These are phyloP conservation scores for Pleurotus giganteus DNA, from an alignment of 768 basidiomycete genomes.

Conservation along the genomic window DNA sequence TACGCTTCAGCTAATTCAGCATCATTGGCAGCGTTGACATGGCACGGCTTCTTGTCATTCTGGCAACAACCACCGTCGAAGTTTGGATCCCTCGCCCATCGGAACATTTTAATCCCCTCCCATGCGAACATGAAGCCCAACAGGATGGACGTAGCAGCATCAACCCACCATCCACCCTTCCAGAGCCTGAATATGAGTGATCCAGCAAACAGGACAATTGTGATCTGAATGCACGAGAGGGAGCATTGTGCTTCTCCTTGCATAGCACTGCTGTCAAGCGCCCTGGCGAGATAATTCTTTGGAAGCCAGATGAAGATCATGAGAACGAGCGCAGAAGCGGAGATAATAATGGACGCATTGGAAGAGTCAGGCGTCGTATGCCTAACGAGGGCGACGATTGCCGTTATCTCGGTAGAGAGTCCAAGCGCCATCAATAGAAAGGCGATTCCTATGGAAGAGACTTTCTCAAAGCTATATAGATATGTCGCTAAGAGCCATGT, in stretches of 20 bases:
- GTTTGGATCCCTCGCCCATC: slow-evolving; percentile 31
- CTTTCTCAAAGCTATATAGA: slow-evolving; percentile 33
- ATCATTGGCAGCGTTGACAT: background rate
- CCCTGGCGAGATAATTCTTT: slow-evolving; percentile 42
- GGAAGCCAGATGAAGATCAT: slow-evolving; percentile 41
- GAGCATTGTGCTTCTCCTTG: slow-evolving; percentile 43
- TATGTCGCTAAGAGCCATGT: background rate
- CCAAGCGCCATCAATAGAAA: slow-evolving; percentile 33
- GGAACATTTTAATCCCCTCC: slow-evolving; percentile 42
- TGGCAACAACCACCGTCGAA: slow-evolving; percentile 40
- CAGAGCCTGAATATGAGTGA: slow-evolving; percentile 36
- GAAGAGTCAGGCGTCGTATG: slow-evolving; percentile 36
- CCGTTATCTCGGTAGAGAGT: slow-evolving; percentile 33
- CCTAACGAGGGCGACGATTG: slow-evolving; percentile 30
- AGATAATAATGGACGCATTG: slow-evolving; percentile 40
- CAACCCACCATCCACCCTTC: slow-evolving; percentile 50
- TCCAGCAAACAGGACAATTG: slow-evolving; percentile 39
- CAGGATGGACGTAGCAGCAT: slow-evolving; percentile 37
- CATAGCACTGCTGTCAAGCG: slow-evolving; percentile 43
- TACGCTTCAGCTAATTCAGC: background rate
- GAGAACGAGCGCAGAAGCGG: slow-evolving; percentile 35
- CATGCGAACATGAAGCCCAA: slow-evolving; percentile 40
- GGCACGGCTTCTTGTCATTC: background rate
- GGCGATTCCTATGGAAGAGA: slow-evolving; percentile 34
- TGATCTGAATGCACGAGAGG: slow-evolving; percentile 42